These are phyloP conservation scores for Solanum phureja DNA, from an alignment of 257 asterid species.

Conservation along the genomic window DNA sequence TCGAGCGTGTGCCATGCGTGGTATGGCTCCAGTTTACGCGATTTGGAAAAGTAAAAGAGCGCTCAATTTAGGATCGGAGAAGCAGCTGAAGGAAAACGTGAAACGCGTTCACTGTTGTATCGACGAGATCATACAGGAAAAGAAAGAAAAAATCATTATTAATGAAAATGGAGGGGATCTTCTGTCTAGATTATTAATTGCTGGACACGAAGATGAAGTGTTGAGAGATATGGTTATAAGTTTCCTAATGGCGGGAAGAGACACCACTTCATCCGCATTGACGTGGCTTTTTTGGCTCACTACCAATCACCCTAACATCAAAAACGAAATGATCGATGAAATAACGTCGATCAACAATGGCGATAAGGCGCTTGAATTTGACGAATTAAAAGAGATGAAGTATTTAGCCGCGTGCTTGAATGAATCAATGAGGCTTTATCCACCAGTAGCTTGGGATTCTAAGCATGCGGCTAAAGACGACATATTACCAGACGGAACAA, in stretches of 20 bases:
- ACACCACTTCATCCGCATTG: background rate
- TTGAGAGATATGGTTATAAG: constrained; percentile 18
- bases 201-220: background rate
- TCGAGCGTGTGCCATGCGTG: constrained; percentile 41
- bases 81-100: constrained; percentile 33
- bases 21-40: constrained; percentile 28
- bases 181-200: background rate
- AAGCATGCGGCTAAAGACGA: constrained; percentile 26
- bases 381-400: constrained; percentile 32
- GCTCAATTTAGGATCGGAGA: constrained; percentile 47
- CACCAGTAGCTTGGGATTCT: constrained; percentile 88
- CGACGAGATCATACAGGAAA: background rate
- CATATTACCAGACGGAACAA: constrained; percentile 67
- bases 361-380: background rate
- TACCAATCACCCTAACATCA: background rate
- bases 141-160: background rate
- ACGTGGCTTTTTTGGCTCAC: background rate
- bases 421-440: constrained; percentile 78
- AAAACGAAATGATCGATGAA: background rate
- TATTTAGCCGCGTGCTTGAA: constrained; percentile 47
- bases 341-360: background rate
- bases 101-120: constrained; percentile 21
- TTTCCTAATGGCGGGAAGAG: background rate
- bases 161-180: background rate
- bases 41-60: constrained; percentile 51